These are phyloP conservation scores for Glycine tomentella DNA, from an alignment of 306 rosid species.

Conservation along the genomic window DNA sequence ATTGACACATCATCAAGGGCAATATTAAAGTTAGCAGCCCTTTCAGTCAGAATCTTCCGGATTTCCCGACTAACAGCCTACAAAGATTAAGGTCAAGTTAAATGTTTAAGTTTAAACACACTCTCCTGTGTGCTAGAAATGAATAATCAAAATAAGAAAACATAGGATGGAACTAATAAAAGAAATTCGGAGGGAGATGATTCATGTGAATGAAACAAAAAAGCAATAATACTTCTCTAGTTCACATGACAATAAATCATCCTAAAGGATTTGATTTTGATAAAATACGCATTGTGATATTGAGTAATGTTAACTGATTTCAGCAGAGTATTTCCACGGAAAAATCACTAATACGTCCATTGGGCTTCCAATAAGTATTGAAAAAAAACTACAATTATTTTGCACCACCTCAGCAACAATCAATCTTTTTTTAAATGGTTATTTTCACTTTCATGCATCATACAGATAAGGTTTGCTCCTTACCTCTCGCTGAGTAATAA, in stretches of 20 bases:
- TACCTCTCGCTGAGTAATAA: constrained; percentile 92
- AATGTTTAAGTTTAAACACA: no score
- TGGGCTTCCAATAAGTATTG: neutral
- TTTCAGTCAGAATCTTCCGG: constrained; percentile 75
- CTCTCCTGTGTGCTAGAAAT: no score
- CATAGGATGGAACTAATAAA: no score
- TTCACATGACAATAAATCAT: neutral
- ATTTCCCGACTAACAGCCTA: constrained; percentile 93
- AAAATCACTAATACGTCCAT: neutral
- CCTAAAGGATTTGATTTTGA: constrained; percentile 12
- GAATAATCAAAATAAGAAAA: no score
- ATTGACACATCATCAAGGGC: constrained; percentile 95
- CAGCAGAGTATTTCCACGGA: constrained; percentile 5
- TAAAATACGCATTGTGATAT: neutral
- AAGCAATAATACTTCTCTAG: neutral
- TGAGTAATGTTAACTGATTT: neutral
- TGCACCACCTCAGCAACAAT: constrained; percentile 24
- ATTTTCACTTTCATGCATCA: constrained; percentile 27
- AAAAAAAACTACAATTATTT: no score
- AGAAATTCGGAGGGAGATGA: no score
- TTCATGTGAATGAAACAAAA: no score
- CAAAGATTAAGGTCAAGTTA: neutral
- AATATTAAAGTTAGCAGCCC: constrained; percentile 84
- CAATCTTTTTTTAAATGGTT: constrained; percentile 18
- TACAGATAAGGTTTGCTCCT: constrained; percentile 27